Conservation (phyloP, 1,284 basidiomycete genomes). For the Ganoderma boninense region DNA sequence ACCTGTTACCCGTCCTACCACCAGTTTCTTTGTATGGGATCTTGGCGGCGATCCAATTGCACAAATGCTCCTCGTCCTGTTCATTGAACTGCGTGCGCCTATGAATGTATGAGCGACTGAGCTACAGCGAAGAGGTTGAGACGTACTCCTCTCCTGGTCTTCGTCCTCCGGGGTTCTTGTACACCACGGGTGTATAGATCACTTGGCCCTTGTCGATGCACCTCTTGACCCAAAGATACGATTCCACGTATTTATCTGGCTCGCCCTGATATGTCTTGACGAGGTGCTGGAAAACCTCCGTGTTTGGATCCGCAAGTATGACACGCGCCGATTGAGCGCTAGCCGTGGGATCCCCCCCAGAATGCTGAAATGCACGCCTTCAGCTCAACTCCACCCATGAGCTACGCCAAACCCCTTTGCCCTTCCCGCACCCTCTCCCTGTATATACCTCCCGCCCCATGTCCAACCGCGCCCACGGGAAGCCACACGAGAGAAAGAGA, state of each 20-base stretch:
- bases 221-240: constrained; percentile 81
- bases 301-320: constrained; percentile 79
- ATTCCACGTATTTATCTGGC: constrained; percentile 76
- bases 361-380: constrained; percentile 58
- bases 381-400: constrained; percentile 12
- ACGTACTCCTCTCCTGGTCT: constrained; percentile 82
- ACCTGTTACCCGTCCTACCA: constrained; percentile 78
- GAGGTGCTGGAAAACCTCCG: constrained; percentile 73
- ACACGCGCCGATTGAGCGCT: constrained; percentile 72
- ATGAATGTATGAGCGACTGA: constrained; percentile 6
- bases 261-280: constrained; percentile 73
- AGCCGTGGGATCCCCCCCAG: constrained; percentile 76
- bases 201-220: constrained; percentile 73
- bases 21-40: constrained; percentile 83
- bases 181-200: constrained; percentile 74
- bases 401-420: not conserved
- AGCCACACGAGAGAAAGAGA: not conserved
- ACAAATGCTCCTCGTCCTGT: constrained; percentile 75
- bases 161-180: constrained; percentile 82
- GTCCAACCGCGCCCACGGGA: not conserved
- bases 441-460: too few species aligned
- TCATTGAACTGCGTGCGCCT: constrained; percentile 80
- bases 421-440: not conserved
- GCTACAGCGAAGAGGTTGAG: constrained; percentile 7
- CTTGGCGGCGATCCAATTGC: constrained; percentile 78